Conservation (phyloP, 2,329 filamentous ascomycete genomes). For the Metarhizium robertsii region DNA sequence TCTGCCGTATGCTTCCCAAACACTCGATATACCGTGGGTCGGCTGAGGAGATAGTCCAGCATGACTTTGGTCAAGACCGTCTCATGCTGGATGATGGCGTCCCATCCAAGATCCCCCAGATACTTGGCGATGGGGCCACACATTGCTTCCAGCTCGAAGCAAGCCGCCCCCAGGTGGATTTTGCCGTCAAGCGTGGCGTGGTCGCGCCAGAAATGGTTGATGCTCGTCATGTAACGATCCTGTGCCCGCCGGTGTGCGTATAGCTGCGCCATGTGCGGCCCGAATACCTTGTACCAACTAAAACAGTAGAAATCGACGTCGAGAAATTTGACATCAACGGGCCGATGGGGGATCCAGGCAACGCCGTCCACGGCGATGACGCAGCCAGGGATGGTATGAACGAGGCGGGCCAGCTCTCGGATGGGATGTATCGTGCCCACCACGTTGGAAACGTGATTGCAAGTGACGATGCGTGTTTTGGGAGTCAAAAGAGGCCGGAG, state of each 20-base stretch:
- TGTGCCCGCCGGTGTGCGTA: conserved; percentile 54
- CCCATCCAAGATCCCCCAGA: conserved; percentile 42
- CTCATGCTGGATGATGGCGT: conserved; percentile 48
- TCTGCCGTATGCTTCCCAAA: conserved; percentile 45
- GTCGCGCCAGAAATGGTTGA: conserved; percentile 60
- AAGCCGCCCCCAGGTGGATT: conserved; percentile 57
- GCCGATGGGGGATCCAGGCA: conserved; percentile 64
- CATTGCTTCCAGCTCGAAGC: conserved; percentile 59
- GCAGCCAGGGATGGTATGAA: conserved; percentile 36
- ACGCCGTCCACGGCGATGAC: conserved; percentile 68
- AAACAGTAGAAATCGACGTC: conserved; percentile 72
- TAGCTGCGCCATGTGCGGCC: conserved; percentile 63
- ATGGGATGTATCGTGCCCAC: conserved; percentile 58
- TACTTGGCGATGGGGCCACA: conserved; percentile 54
- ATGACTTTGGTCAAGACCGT: conserved; percentile 47
- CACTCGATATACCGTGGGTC: conserved; percentile 41
- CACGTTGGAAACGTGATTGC: conserved; percentile 67
- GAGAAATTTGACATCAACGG: conserved; percentile 57
- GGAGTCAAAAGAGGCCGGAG: conserved; percentile 49
- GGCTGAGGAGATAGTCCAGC: conserved; percentile 46
- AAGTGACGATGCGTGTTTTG: conserved; percentile 61
- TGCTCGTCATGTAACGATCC: conserved; percentile 37
- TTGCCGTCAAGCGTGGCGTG: conserved; percentile 52
- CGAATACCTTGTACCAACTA: conserved; percentile 77
- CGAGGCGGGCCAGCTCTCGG: conserved; percentile 39